Evolutionary conservation across 177 flowering plant species (phyloP), one percentile per base, ranked within the genome.

Genomic region (Telopea speciosissima): DNA sequence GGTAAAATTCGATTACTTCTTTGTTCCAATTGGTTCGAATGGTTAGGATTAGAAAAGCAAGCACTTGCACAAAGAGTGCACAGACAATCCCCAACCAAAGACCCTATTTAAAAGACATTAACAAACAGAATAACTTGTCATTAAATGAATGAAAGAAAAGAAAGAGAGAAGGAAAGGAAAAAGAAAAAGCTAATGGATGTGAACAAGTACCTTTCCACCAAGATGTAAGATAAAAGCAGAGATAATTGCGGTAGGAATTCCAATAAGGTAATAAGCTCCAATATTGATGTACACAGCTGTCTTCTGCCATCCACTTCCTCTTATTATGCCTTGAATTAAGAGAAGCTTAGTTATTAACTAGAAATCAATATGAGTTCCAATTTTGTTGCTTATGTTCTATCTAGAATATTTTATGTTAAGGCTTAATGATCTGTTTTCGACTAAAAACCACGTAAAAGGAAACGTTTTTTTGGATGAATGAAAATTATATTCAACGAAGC

Each of bases 281-380:
- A 87, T 86, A 72, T 87, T 85, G 19, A 88, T 72, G 60, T 28
- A 79, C 8, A 89, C 90, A 1, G 88, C 88, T 33, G 85, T 80
- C 67, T 84, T 85, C 75, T 88, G 92, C 87, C 81, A 78, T 1
- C 92, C 92, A 66, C 90, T 84, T 72, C 92, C 92, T 82, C 90
- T 85, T 26, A 80, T 87, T 63, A 25, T 72, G n/a, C 58, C 58
- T 52, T 52, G 58, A 14, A 52, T 52, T 21, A 52, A 52, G 17
- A 52, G 58, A 52, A 52, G 14, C 0, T 19, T 3, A 52, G 19
- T 52, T 52, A 52, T 52, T 52, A 25, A 63, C 17, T 5, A 25
- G 0, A 12, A 24, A 14, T 21, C 58, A 14, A 3, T 52, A 63
- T 28, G 13, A 63, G 5, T 52, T 14, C n/a, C 26, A 25, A 63